Evolutionary conservation across 164 flowering plant species (phyloP).

Genomic region (Houttuynia cordata): DNA sequence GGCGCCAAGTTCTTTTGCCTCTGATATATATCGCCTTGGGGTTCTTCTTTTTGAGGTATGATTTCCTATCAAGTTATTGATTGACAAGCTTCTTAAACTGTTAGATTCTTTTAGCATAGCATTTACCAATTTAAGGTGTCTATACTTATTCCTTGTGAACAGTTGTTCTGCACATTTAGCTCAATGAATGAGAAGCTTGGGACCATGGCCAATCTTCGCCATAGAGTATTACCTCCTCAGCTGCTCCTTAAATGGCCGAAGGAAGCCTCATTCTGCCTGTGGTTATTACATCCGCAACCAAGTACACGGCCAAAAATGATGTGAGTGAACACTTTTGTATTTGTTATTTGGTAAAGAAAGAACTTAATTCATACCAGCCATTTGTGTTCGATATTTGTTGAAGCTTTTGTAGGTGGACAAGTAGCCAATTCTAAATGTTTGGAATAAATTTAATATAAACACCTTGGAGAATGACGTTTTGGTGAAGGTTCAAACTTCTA

Average conservation of each 20-base stretch:
- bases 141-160: conserved; percentile 11
- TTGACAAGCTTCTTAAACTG: not conserved
- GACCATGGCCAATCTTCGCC: conserved; percentile 83
- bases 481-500: too few species aligned
- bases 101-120: not conserved
- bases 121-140: not conserved
- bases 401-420: not conserved
- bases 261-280: conserved; percentile 93
- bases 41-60: conserved; percentile 92
- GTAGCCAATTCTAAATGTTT: not conserved
- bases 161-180: conserved; percentile 76
- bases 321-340: conserved; percentile 17
- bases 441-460: too few species aligned
- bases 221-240: conserved; percentile 90
- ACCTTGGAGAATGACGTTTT: too few species aligned
- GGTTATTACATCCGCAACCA: conserved; percentile 91
- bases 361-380: not conserved
- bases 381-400: too few species aligned
- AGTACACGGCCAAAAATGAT: conserved; percentile 67
- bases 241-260: conserved; percentile 83
- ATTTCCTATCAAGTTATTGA: not conserved
- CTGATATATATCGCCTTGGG: conserved; percentile 81
- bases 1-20: conserved; percentile 54
- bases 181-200: conserved; percentile 70
- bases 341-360: not conserved